Evolutionary conservation across 2,329 filamentous ascomycete genomes (phyloP), one percentile per base, ranked within the genome.

Genomic region (Beauveria varroae): DNA sequence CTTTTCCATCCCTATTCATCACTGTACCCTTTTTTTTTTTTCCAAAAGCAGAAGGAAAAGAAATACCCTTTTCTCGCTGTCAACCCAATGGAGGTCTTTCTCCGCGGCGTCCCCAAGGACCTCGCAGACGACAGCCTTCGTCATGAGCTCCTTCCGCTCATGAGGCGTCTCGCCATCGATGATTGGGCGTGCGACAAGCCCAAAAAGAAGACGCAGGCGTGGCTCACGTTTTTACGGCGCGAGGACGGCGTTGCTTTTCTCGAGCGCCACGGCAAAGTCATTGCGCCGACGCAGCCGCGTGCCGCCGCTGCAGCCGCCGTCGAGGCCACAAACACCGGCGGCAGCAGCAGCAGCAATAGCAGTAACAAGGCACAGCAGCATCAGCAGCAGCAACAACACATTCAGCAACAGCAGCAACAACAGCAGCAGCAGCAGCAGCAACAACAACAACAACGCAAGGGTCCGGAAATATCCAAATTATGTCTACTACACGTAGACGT

Each of bases 161-260:
- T 83, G 68, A 66, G 69, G 0, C 64, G 53, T 0, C 70, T 84
- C 2, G 62, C 64, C 1, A 80, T 84, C 53, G 30, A 63, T 1
- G 71, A 77, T 7, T 84, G 76, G 71, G 58, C 59, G 0, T 81
- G 76, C 63, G 70, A 78, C 1, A 83, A 82, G 62, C 68, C 71
- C 0, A 68, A 67, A 2, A 67, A 68, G 3, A 76, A 69, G 22
- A 49, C 44, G 0, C 66, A 69, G 20, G 81, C 73, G 3, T 74
- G 70, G 57, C 63, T 83, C 51, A 76, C 73, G 0, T 84, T 84
- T 57, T 71, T 79, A 2, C 30, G 72, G 1, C 50, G 52, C 0
- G 18, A 58, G 0, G 75, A 85, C 5, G 81, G 75, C 9, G 44
- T 67, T 0, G 68, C 51, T 0, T 85, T 85, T 56, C 69, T 85